These are phyloP conservation scores for Nakaseomyces nivariensis DNA, from an alignment of 1,139 yeast species.

Conservation along the genomic window DNA sequence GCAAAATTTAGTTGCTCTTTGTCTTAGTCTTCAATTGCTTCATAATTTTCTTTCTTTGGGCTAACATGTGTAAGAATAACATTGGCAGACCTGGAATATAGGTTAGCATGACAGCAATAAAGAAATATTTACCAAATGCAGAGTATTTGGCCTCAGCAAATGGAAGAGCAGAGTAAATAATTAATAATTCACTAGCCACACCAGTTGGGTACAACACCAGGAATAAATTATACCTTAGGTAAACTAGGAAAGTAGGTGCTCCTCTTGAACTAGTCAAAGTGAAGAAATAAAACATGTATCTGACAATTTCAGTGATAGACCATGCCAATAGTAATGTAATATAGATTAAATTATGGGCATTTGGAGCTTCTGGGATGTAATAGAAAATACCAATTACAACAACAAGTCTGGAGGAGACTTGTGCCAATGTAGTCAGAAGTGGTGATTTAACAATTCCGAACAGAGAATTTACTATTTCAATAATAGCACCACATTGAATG, in stretches of 20 bases:
- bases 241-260: slow-evolving; percentile 47
- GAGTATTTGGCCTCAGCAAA: slow-evolving; percentile 50
- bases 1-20: not conserved
- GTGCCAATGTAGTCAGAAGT: slow-evolving; percentile 69
- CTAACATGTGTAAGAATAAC: slow-evolving; percentile 79
- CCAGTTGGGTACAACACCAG: slow-evolving; percentile 83
- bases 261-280: slow-evolving; percentile 32
- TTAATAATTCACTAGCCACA: slow-evolving; percentile 69
- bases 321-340: slow-evolving; percentile 69
- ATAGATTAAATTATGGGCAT: slow-evolving; percentile 44
- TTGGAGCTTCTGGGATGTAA: slow-evolving; percentile 59
- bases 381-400: slow-evolving; percentile 79
- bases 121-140: slow-evolving; percentile 42
- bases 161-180: slow-evolving; percentile 58
- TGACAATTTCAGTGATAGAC: slow-evolving; percentile 81
- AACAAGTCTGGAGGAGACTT: slow-evolving; percentile 74
- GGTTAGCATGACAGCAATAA: slow-evolving; percentile 48
- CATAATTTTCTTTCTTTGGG: slow-evolving; percentile 68
- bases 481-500: slow-evolving; percentile 74
- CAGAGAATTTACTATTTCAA: slow-evolving; percentile 72
- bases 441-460: slow-evolving; percentile 81
- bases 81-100: slow-evolving; percentile 84
- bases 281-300: slow-evolving; percentile 76
- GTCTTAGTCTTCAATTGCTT: slow-evolving; percentile 19
- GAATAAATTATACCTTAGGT: slow-evolving; percentile 78